Conservation (phyloP, 257 asterid genomes). For the Fraxinus quadrangulata region DNA sequence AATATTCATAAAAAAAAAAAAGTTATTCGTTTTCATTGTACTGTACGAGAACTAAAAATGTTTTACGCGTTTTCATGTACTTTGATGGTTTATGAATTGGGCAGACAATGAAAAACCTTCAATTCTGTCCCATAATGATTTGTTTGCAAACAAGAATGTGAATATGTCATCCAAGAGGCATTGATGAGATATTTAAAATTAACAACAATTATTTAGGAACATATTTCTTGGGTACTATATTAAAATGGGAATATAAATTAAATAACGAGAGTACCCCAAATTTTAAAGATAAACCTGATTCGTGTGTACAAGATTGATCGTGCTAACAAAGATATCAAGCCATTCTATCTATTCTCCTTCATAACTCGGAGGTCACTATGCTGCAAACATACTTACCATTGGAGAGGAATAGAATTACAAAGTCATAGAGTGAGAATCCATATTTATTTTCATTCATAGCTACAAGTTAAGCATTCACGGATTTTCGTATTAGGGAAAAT, state of each 20-base stretch:
- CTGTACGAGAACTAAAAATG: background rate
- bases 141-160: background rate
- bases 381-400: no score
- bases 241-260: no score
- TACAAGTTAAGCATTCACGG: background rate
- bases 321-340: no score
- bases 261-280: no score
- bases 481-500: background rate
- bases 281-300: no score
- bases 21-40: background rate
- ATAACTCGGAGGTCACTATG: no score
- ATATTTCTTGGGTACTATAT: no score
- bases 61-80: background rate
- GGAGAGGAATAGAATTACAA: background rate
- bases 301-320: no score
- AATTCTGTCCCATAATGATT: background rate
- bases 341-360: no score
- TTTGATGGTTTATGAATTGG: background rate
- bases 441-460: background rate
- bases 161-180: no score
- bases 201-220: no score
- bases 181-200: no score
- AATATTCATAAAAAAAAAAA: background rate
- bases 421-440: background rate
- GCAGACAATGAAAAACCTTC: background rate